phyloP scores from a whole-genome alignment of 768 basidiomycete species.

The Mycena pura region DNA sequence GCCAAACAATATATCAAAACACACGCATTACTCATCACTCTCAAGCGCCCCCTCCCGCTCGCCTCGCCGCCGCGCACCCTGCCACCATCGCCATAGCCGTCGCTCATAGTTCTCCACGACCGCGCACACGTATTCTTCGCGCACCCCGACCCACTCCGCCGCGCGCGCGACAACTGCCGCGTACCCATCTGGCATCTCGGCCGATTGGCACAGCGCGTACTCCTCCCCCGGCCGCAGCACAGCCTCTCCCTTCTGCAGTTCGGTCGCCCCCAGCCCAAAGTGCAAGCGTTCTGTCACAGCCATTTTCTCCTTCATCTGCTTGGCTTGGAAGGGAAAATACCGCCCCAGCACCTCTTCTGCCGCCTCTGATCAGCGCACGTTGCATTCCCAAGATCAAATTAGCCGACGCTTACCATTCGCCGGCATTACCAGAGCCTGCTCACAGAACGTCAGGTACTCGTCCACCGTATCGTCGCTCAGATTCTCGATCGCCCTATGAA shows the following conservation, averaged over 20 bases:
- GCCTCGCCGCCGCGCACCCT: conserved; percentile 31
- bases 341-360: conserved; percentile 41
- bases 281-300: conserved; percentile 1
- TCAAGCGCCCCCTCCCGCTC: neutral
- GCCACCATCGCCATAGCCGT: conserved; percentile 61
- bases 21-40: neutral
- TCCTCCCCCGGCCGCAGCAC: conserved; percentile 59
- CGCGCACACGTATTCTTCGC: conserved; percentile 53
- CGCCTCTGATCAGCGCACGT: conserved; percentile 18
- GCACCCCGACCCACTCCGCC: conserved; percentile 62
- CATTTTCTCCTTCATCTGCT: conserved; percentile 21
- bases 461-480: conserved; percentile 61
- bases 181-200: conserved; percentile 65
- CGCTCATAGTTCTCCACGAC: conserved; percentile 74
- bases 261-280: conserved; percentile 20
- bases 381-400: neutral
- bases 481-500: conserved; percentile 59
- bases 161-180: conserved; percentile 57
- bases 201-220: conserved; percentile 69
- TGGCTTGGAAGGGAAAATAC: conserved; percentile 47
- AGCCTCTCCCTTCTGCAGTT: conserved; percentile 16
- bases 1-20: too few species aligned
- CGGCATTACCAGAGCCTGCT: conserved; percentile 52
- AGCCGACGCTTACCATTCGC: conserved; percentile 37
- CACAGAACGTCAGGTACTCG: conserved; percentile 70